Base-by-base conservation (phyloP, 169 alveolate genomes). In the Cryptosporidium baileyi region DNA sequence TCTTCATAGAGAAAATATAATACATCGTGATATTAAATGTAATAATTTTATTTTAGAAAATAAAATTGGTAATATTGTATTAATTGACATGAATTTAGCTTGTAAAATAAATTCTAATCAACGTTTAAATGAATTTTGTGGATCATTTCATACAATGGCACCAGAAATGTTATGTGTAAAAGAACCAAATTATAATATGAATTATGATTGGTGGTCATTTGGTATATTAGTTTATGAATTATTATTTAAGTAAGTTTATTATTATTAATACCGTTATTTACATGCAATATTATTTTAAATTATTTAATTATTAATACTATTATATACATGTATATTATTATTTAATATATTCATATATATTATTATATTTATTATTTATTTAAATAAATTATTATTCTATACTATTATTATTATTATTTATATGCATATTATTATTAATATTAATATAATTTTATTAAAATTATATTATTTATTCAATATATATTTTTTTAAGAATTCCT, bases 141-240 rank as follows among this genome's bases (percentile, higher is more conserved):
- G 85, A n/a, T 54, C 85, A 15, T 74, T 74, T 54, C 85, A 74
- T 28, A 7, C 61, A 0, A 74, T 74, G 85, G 74, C 85, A 36
- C 85, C 85, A 54, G 85, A 74, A 54, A 74, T 74, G 65, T 34
- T 74, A 36, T 74, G 85, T 44, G 28, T 19, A 24, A 54, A 51
- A 13, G 19, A 40, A 17, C 85, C 85, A 52, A 59, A 74, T 59
- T 74, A 74, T 26, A 24, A 60, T 15, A 6, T 74, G 28, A 47
- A 19, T 22, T 57, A 24, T 36, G 85, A 74, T 44, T 74, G 85
- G 85, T 74, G 85, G 85, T 74, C 85, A 2, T 36, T 74, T 7
- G 85, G 85, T 8, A 60, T 74, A 15, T 11, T 74, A 38, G 54
- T 45, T n/a, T 74, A 74, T 47, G 85, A 74, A 19, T 13, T 74